These are phyloP conservation scores for Ophiostoma fasciatum DNA, from an alignment of 2,329 filamentous ascomycete genomes.

Conservation along the genomic window DNA sequence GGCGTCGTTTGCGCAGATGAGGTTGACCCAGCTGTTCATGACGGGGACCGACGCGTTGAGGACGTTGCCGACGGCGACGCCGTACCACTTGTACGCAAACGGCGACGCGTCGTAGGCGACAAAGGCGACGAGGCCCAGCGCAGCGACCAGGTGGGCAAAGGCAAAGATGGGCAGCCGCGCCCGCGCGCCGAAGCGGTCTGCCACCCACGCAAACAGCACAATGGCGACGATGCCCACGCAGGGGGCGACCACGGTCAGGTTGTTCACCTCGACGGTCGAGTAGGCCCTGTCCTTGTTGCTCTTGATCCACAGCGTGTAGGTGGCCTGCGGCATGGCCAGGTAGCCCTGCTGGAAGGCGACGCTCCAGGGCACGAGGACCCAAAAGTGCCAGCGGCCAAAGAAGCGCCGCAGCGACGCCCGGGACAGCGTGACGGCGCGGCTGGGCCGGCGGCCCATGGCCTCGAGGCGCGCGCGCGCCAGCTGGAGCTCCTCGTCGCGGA, in stretches of 20 bases:
- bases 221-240: slow-evolving; percentile 7
- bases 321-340: slow-evolving; percentile 3
- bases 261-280: slow-evolving; percentile 8
- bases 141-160: slow-evolving; percentile 3
- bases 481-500: slow-evolving; percentile 14
- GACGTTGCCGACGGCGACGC: slow-evolving; percentile 7
- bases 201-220: slow-evolving; percentile 4
- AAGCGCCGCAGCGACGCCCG: not conserved
- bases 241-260: slow-evolving; percentile 7
- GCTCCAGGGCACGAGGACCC: slow-evolving; percentile 10
- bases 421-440: not conserved
- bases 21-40: slow-evolving; percentile 22
- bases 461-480: slow-evolving; percentile 1
- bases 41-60: slow-evolving; percentile 7
- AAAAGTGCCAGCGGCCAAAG: slow-evolving; percentile 8
- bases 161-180: slow-evolving; percentile 5
- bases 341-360: slow-evolving; percentile 8
- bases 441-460: slow-evolving; percentile 3
- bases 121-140: slow-evolving; percentile 2
- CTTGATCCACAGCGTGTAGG: slow-evolving; percentile 9
- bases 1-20: slow-evolving; percentile 22
- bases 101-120: slow-evolving; percentile 1
- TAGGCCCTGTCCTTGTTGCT: slow-evolving; percentile 1
- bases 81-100: slow-evolving; percentile 8
- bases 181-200: slow-evolving; percentile 3